Conservation (phyloP, 2,329 filamentous ascomycete species). For the Penicillium brasilianum region DNA sequence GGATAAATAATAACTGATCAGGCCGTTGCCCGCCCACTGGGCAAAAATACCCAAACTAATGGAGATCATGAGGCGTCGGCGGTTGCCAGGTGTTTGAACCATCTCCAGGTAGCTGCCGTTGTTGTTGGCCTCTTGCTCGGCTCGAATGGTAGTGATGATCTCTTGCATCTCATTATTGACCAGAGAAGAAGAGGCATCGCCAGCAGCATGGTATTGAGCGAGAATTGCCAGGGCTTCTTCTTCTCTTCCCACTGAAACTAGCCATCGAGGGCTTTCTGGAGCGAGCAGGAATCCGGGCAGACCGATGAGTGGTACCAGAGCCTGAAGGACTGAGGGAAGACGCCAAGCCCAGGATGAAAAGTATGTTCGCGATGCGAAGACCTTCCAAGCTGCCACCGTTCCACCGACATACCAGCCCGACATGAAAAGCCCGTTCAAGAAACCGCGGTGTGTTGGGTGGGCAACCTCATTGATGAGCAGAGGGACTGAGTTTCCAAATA, state of each 20-base stretch:
- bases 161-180: slow-evolving; percentile 27
- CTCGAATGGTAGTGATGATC: slow-evolving; percentile 24
- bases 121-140: slow-evolving; percentile 21
- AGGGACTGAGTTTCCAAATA: slow-evolving; percentile 40
- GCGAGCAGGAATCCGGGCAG: slow-evolving; percentile 26
- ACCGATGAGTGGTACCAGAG: slow-evolving; percentile 22
- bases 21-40: slow-evolving; percentile 22
- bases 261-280: slow-evolving; percentile 32
- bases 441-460: slow-evolving; percentile 47
- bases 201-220: slow-evolving; percentile 27
- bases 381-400: slow-evolving; percentile 35
- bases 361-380: slow-evolving; percentile 31
- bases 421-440: slow-evolving; percentile 43
- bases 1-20: slow-evolving; percentile 19
- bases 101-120: slow-evolving; percentile 27
- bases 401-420: slow-evolving; percentile 42
- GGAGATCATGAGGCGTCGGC: slow-evolving; percentile 18
- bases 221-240: slow-evolving; percentile 26
- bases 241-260: slow-evolving; percentile 24
- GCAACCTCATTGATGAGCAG: slow-evolving; percentile 53
- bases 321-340: slow-evolving; percentile 31
- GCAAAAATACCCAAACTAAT: slow-evolving; percentile 18
- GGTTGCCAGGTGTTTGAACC: slow-evolving; percentile 22
- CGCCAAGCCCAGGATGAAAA: slow-evolving; percentile 30
- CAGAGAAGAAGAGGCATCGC: slow-evolving; percentile 25